Evolutionary conservation across 208 protist genomes (phyloP).

Genomic region (Acanthamoeba castellanii): DNA sequence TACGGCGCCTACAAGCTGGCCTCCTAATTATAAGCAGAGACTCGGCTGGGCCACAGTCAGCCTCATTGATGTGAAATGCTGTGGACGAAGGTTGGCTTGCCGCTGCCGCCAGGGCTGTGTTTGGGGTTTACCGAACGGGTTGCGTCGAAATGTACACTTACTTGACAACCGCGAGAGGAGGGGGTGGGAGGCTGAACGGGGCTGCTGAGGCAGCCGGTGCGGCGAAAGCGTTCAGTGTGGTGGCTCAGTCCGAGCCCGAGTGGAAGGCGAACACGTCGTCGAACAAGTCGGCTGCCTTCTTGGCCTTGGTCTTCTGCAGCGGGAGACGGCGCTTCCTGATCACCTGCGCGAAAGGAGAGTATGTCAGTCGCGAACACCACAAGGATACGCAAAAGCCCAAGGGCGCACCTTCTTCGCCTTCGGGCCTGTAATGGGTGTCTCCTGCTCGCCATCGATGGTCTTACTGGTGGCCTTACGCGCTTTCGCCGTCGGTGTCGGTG

Average conservation of each 20-base stretch:
- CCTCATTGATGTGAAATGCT: neutral
- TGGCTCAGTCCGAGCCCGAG: neutral
- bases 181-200: too few species aligned
- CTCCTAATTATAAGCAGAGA: neutral
- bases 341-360: neutral
- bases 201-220: too few species aligned
- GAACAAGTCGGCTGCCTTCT: conserved; percentile 16
- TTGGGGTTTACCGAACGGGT: too few species aligned
- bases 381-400: neutral
- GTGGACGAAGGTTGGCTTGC: too few species aligned
- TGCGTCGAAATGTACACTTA: neutral
- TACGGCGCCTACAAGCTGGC: conserved; percentile 73
- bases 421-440: neutral
- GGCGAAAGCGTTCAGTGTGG: too few species aligned
- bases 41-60: neutral
- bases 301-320: conserved; percentile 4
- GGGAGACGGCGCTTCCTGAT: conserved; percentile 32
- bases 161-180: neutral
- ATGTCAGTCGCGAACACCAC: neutral
- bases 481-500: neutral
- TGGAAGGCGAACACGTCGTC: conserved; percentile 61
- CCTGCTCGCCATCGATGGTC: neutral
- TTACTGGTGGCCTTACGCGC: too few species aligned
- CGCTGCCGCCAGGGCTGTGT: too few species aligned
- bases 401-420: neutral